A percentile compares a stretch with the other conserved stretches of the same genome.
Conservation (phyloP, 768 basidiomycete species). For the Inosperma sp. region DNA sequence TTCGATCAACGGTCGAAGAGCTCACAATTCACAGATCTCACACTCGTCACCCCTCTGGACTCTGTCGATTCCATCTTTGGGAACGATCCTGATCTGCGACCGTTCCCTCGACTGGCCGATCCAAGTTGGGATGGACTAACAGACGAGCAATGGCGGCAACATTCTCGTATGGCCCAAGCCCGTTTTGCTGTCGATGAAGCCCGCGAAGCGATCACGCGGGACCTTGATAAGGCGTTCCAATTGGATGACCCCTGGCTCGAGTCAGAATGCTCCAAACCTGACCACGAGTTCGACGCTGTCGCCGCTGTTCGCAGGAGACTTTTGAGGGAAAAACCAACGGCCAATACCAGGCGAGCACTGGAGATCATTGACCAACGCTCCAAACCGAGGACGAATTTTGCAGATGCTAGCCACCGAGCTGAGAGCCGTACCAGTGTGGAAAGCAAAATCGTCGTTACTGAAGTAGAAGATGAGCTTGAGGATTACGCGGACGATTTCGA, state of each 20-base stretch:
- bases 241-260: neutral
- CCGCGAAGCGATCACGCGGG: too few species aligned
- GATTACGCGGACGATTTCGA: constrained; percentile 8
- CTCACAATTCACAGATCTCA: constrained; percentile 19
- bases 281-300: neutral
- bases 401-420: too few species aligned
- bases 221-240: neutral
- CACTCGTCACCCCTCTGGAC: constrained; percentile 16
- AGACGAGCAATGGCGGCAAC: neutral
- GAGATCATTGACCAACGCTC: constrained; percentile 1
- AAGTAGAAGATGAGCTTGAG: neutral
- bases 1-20: constrained; percentile 9
- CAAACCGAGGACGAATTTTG: neutral
- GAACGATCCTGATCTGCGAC: neutral
- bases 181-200: neutral
- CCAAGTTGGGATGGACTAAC: constrained; percentile 1
- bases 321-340: neutral
- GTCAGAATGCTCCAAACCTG: neutral
- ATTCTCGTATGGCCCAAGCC: neutral
- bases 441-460: neutral
- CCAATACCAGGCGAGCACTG: neutral
- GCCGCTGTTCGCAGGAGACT: neutral
- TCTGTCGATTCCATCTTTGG: constrained; percentile 5
- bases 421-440: too few species aligned
- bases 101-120: neutral